Percentiles rank a stretch among this genome's conserved stretches.
These are phyloP conservation scores for Aegilops speltoides DNA, from an alignment of 176 grass and related monocot genomes.

Conservation along the genomic window DNA sequence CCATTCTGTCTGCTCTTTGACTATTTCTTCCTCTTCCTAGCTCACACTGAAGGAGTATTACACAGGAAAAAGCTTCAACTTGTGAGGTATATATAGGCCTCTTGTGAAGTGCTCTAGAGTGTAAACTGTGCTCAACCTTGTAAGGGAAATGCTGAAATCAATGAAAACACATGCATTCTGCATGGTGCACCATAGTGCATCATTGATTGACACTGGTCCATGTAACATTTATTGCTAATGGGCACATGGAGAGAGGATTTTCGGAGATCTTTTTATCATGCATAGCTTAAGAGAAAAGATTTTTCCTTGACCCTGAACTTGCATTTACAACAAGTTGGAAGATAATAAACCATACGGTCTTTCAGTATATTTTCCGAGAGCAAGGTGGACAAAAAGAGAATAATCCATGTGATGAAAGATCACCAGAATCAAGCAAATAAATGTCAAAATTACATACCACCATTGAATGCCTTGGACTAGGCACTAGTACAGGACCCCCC, in stretches of 20 bases:
- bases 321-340: background rate
- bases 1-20: no score
- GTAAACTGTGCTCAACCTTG: no score
- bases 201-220: background rate
- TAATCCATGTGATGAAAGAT: background rate
- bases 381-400: background rate
- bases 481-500: no score
- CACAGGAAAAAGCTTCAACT: no score
- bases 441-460: no score
- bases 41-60: no score
- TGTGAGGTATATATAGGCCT: no score
- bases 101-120: no score
- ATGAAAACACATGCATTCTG: background rate
- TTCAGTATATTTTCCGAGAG: background rate
- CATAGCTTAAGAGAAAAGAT: background rate
- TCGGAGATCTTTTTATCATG: background rate
- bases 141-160: no score
- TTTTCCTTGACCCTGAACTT: background rate
- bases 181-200: background rate
- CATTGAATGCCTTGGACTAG: no score
- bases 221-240: background rate
- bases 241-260: background rate
- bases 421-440: no score
- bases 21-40: no score
- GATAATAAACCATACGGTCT: background rate